Evolutionary conservation across 2,329 filamentous ascomycete species (phyloP), one percentile per base, ranked within the genome.

Genomic region (Fusarium sp.): DNA sequence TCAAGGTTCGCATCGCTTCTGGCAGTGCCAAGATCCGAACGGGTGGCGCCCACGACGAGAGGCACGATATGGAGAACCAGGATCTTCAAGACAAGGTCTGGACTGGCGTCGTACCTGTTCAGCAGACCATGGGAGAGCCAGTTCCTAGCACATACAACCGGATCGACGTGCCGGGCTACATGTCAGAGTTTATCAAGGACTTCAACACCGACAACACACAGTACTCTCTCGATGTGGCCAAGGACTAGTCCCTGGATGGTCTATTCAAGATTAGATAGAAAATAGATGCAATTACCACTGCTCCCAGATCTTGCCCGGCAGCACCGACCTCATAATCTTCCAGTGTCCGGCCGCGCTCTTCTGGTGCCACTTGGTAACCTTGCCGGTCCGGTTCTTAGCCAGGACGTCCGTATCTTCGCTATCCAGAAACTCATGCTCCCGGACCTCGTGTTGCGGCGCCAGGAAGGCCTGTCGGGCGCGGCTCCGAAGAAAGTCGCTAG

Each of bases 331-430:
- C 95, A 99, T 99, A 56, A 99, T 92, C 50, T 85, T 86, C 97
- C 97, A 99, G 84, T 99, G 97, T 11, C 93, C 93, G 62, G 93
- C 80, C 0, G 95, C 95, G 78, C 93, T 94, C 79, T 90, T 86
- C 78, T 91, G 87, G 80, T 98, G 95, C 86, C 90, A 94, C 80
- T 89, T 87, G 65, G 88, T 88, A 78, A 98, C 86, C 77, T 90
- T 87, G 8, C 86, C 86, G 27, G 93, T 94, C 71, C 93, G 89
- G 63, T 91, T 93, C 52, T 81, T 87, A 32, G 84, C 86, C 79
- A 97, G 83, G 1, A 95, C 80, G 5, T 86, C 86, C 2, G 86
- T 84, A 74, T 86, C 83, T 38, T 84, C 83, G 66, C 79, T 76
- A 15, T 85, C 82, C n/a, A 84, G 79, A 65, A 90, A 87, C 50